Conservation (phyloP, 2,329 filamentous ascomycete species). For the Berkeleyomyces rouxiae region DNA sequence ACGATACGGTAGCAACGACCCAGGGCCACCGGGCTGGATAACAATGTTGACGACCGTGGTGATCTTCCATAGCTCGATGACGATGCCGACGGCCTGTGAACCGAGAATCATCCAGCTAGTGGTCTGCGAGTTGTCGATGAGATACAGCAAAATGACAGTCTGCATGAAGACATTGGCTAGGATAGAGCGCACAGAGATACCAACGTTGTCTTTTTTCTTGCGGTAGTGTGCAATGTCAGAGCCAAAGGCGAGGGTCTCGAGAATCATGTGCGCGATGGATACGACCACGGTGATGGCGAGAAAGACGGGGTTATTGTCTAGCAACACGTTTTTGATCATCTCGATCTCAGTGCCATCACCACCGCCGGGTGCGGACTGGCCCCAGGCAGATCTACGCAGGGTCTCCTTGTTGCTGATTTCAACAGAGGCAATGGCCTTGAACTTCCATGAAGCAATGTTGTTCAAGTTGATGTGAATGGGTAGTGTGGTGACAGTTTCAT, state of each 20-base stretch:
- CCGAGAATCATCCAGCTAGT: constrained; percentile 99
- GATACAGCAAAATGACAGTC: constrained; percentile 82
- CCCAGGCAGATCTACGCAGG: constrained; percentile 59
- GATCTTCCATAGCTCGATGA: constrained; percentile 73
- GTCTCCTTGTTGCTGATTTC: constrained; percentile 79
- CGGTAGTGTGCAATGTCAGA: constrained; percentile 96
- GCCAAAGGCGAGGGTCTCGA: constrained; percentile 92
- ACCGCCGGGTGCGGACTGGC: constrained; percentile 52
- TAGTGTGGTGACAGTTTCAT: constrained; percentile 69
- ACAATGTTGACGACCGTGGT: constrained; percentile 89
- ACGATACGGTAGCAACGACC: constrained; percentile 59
- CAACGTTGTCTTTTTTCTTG: constrained; percentile 98
- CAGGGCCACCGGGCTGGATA: constrained; percentile 49
- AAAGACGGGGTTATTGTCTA: constrained; percentile 87
- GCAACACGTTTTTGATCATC: constrained; percentile 87
- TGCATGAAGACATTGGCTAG: constrained; percentile 98
- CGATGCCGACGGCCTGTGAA: constrained; percentile 67
- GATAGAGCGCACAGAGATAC: constrained; percentile 90
- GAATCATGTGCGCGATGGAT: constrained; percentile 78
- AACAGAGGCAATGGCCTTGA: constrained; percentile 65
- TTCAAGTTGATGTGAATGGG: constrained; percentile 71
- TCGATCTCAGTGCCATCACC: constrained; percentile 90
- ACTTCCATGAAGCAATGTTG: constrained; percentile 79
- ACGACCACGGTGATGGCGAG: constrained; percentile 72
- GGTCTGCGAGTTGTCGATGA: constrained; percentile 92